Evolutionary conservation across 2,329 filamentous ascomycete genomes (phyloP), one percentile per base, ranked within the genome.

Genomic region (Ophiosphaerella herpotricha): DNA sequence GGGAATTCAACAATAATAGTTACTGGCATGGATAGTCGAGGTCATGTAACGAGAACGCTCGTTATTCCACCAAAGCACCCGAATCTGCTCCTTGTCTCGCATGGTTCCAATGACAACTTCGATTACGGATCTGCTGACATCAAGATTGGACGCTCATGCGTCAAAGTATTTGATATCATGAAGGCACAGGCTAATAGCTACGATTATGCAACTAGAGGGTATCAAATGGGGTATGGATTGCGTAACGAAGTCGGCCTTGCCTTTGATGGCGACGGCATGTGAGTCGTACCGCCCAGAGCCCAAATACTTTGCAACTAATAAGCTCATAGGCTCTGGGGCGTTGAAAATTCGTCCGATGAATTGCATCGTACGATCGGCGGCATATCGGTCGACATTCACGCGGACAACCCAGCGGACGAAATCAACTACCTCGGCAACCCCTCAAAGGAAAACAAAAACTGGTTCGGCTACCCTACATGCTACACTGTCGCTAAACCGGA

Each of bases 331-430:
- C 61, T 72, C 57, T 70, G 66, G 65, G 65, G 55, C n/a, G 82
- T 90, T 9, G 87, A 90, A 69, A 90, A 90, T 67, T 84, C 81
- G 0, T 83, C 82, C 5, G 86, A 90, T 66, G 72, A 86, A 33
- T 75, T 89, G 8, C 73, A 71, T 8, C 80, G 86, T 21, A 72
- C 79, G 43, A 79, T 80, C 9, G 62, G 76, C 32, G 54, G 49
- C 34, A 66, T 77, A 43, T 78, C 79, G 6, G 61, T 77, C 8
- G 85, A 89, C 53, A 79, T 89, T 36, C 84, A 87, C 60, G 67
- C 79, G 39, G 77, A 87, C 57, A 90, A 90, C 63, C 87, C 87
- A 0, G 87, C 79, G n/a, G 87, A 90, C 63, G 85, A 90, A 70
- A 74, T 90, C 64, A 90, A 90, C 70, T 88, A 82, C 67, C 81